Conservation (phyloP, 306 rosid genomes). For the Potentilla sterilis region DNA sequence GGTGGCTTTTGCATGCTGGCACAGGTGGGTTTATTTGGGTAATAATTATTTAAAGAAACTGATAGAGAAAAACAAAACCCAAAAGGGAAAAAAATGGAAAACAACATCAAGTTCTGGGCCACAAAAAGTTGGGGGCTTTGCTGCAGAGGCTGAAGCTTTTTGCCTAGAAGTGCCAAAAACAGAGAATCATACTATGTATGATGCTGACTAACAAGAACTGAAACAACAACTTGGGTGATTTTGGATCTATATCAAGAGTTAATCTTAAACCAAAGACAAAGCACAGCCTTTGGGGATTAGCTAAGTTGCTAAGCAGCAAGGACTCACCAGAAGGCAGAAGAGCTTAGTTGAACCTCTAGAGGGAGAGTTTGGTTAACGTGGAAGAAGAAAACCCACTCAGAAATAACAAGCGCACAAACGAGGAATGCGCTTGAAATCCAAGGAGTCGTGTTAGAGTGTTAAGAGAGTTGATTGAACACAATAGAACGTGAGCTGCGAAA, state of each 20-base stretch:
- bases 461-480: neutral
- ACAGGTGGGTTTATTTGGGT: neutral
- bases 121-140: neutral
- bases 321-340: constrained; percentile 5
- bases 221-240: neutral
- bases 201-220: neutral
- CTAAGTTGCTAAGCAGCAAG: neutral
- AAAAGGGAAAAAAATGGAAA: neutral
- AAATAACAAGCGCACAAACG: neutral
- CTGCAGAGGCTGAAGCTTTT: neutral
- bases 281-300: neutral
- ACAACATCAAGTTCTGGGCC: constrained; percentile 15
- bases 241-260: neutral
- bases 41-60: neutral
- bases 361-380: neutral
- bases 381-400: neutral
- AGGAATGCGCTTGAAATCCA: neutral
- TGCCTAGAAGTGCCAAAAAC: neutral
- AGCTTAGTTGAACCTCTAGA: neutral
- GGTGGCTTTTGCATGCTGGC: constrained; percentile 2
- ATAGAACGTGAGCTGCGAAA: rapidly evolving
- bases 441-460: neutral
- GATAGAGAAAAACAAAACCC: neutral
- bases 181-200: neutral
- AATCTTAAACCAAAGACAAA: neutral